Base-by-base conservation (phyloP, 768 basidiomycete species). In the Termitomyces sp. region DNA sequence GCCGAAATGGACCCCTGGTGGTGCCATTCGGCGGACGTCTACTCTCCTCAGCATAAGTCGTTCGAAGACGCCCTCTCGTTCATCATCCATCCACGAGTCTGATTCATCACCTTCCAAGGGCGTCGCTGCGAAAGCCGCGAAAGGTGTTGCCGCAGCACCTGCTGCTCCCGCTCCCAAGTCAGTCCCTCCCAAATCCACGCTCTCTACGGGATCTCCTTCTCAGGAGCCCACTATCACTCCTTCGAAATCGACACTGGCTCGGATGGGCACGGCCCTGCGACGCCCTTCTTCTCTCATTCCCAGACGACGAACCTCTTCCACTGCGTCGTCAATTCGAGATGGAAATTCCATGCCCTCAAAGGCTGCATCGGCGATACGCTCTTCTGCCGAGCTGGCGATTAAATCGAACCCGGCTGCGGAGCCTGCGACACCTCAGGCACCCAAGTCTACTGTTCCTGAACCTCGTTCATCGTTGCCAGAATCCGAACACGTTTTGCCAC, bases 1-100 rank as follows among this genome's bases (percentile, higher is more conserved):
- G 54, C 54, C 58, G 45, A 59, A 55, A 55, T 59, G 58, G 58
- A 50, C 48, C 54, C 46, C 58, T 59, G 58, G 58, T 20, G 58
- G 58, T 11, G 47, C 54, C 54, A 44, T 55, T 2, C 58, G 58
- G 30, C 58, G 58, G 9, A 55, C 58, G 12, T 59, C 58, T 34
- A 59, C 53, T 6, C 44, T 59, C 27, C 53, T 59, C 39, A 59
- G 58, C 48, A 50, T 59, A 11, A 54, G 58, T 7, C 58, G 58
- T 18, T 47, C 58, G 31, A 59, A 59, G 31, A 59, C 58, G 15
- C 58, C 58, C 18, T 59, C 58, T 8, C 54, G 58, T n/a, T 54
- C 58, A 34, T 59, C 58, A 3, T 55, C 58, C 2, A 20, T 55
- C 12, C 27, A 50, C 39, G 52, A 55, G 18, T 59, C 58, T 44